Evolutionary conservation across 2,329 filamentous ascomycete genomes (phyloP), one percentile per base, ranked within the genome.

Genomic region (Aspergillus awamori): DNA sequence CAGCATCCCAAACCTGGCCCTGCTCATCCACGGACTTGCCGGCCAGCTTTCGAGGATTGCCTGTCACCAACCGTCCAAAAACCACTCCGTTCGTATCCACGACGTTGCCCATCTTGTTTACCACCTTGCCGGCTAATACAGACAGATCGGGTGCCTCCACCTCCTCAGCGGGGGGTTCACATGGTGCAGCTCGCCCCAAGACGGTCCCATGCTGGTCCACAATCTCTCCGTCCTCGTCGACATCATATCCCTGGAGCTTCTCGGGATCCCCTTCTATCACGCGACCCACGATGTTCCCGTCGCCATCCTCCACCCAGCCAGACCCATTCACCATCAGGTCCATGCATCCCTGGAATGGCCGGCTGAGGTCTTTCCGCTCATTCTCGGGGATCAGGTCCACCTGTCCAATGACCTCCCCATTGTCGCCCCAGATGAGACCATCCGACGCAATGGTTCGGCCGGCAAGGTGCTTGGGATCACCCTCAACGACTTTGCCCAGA

Each of bases 161-260:
- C 66, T 84, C 80, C 68, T 85, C 84, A 62, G 77, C 70, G 1
- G 75, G 74, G 13, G 81, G 77, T 62, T 84, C 79, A 59, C 80
- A 86, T 10, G 81, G 83, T 69, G 85, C 84, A 26, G 82, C 83
- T 60, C 84, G 83, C 45, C 84, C 84, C 74, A 84, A 84, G 65
- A 84, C 80, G 60, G 85, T 86, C 59, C 85, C 87, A 71, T 92
- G 92, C 74, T 87, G 87, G 80, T 94, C 92, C 58, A 90, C 81
- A 33, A 96, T 87, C 59, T 95, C 91, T 30, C 92, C 92, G 65
- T 95, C 91, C 62, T 91, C 88, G 60, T 95, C 92, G 22, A 96
- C 91, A 5, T 81, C 70, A 49, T 91, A 88, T 15, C 92, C 92
- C 39, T 88, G 86, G 0, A 96, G 83, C 53, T 82, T 80, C 82